Percentiles rank a stretch among this genome's conserved stretches.
phyloP scores from a whole-genome alignment of 495 filamentous ascomycete species.

The Friedmanniomyces simplex region DNA sequence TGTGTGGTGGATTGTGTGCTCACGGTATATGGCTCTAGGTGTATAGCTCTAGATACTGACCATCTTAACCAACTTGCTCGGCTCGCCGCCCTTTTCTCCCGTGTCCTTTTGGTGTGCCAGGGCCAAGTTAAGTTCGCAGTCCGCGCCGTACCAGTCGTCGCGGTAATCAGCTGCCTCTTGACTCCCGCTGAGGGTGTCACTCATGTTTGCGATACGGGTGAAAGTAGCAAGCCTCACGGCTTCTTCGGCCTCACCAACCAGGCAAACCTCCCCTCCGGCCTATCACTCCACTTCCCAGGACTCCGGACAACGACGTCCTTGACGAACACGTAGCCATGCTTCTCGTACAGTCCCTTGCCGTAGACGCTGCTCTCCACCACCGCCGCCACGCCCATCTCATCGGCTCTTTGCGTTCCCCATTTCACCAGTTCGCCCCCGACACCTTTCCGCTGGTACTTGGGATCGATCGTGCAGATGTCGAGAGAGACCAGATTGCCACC shows the following conservation, averaged over 20 bases:
- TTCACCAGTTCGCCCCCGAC: constrained; percentile 25
- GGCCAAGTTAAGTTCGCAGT: no score
- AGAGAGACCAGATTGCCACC: constrained; percentile 9
- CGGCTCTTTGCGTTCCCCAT: constrained; percentile 38
- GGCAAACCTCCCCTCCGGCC: not conserved
- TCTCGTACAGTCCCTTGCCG: constrained; percentile 35
- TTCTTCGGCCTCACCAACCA: constrained; percentile 10
- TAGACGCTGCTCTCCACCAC: constrained; percentile 36
- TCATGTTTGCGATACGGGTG: no score
- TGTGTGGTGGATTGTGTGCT: no score
- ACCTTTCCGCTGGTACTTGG: constrained; percentile 11
- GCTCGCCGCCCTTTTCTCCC: no score
- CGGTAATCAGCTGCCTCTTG: no score
- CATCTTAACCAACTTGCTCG: no score
- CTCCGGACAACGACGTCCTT: constrained; percentile 2
- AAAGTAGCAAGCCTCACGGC: not conserved
- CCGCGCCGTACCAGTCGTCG: no score
- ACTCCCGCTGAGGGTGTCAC: no score
- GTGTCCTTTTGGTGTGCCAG: no score
- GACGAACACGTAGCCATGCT: constrained; percentile 27
- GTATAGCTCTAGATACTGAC: no score
- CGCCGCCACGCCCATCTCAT: constrained; percentile 32
- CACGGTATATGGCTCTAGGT: no score
- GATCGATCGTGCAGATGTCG: constrained; percentile 18
- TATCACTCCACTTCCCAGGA: not conserved